phyloP scores from a whole-genome alignment of 306 rosid species.

The Trifolium subterraneum region DNA sequence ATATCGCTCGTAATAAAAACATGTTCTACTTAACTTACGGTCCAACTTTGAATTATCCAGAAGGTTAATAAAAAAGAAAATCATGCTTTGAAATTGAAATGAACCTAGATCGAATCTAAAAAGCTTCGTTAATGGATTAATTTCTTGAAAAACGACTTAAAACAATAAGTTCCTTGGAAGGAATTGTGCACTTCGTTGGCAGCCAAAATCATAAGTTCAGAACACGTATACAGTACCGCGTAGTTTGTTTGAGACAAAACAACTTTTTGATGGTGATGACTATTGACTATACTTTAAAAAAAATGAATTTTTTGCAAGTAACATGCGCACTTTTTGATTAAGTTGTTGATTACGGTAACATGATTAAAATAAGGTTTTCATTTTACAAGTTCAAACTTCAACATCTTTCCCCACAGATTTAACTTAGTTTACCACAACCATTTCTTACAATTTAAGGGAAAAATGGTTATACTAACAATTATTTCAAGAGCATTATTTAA shows the following conservation, averaged over 20 bases:
- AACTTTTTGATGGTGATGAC: conserved; percentile 37
- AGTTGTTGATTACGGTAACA: conserved; percentile 41
- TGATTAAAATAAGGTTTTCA: conserved; percentile 6
- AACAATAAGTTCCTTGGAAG: too few relatives aligned
- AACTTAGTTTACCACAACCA: conserved; percentile 30
- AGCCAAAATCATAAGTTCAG: background rate
- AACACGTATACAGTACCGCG: conserved; percentile 15
- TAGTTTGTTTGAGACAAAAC: conserved; percentile 22
- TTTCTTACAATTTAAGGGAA: conserved; percentile 35
- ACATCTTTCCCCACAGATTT: conserved; percentile 44
- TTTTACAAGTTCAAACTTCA: conserved; percentile 35
- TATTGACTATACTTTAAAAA: conserved; percentile 33
- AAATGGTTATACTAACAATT: background rate
- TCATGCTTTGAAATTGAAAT: too few relatives aligned
- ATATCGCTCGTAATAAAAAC: too few relatives aligned
- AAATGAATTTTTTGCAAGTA: conserved; percentile 46
- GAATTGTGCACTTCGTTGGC: background rate
- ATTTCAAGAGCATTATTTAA: too few relatives aligned
- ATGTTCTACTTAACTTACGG: too few relatives aligned
- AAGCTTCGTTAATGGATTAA: too few relatives aligned
- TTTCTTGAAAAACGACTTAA: background rate
- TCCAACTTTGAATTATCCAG: too few relatives aligned
- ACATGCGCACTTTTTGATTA: conserved; percentile 45
- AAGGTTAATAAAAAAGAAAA: too few relatives aligned
- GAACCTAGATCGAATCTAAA: too few relatives aligned